phyloP scores from a whole-genome alignment of 2,329 filamentous ascomycete species.

The Fusarium ambrosium region DNA sequence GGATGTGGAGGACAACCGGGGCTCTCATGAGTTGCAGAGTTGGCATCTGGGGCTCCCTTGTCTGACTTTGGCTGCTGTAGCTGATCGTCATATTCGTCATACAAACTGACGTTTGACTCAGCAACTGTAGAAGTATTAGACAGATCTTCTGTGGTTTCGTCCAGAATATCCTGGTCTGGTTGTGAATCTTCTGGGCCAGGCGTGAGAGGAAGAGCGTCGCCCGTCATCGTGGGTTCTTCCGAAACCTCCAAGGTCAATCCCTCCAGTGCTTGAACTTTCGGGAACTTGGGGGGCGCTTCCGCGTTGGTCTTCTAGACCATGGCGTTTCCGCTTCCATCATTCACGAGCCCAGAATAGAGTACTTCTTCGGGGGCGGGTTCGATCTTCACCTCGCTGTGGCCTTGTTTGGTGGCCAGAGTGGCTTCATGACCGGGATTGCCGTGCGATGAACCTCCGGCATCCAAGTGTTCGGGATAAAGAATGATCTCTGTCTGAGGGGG shows the following conservation, averaged over 20 bases:
- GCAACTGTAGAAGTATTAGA: not conserved
- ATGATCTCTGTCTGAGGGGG: slow-evolving; percentile 21
- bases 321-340: slow-evolving; percentile 12
- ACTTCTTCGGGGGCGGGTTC: not conserved
- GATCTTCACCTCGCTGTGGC: not conserved
- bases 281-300: slow-evolving; percentile 5
- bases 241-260: not conserved
- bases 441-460: not conserved
- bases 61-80: not conserved
- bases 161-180: not conserved
- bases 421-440: not conserved
- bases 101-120: not conserved
- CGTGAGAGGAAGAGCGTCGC: not conserved
- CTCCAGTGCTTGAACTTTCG: slow-evolving; percentile 7
- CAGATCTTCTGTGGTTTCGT: slow-evolving; percentile 3
- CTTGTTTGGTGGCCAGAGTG: not conserved
- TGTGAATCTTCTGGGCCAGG: not conserved
- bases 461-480: slow-evolving; percentile 18
- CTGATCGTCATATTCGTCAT: not conserved
- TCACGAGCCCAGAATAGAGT: slow-evolving; percentile 27
- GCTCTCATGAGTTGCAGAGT: not conserved
- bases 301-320: slow-evolving; percentile 33
- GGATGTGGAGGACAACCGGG: slow-evolving; percentile 12
- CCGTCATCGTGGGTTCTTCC: not conserved
- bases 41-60: not conserved